Evolutionary conservation across 2,329 filamentous ascomycete species (phyloP), one percentile per base, ranked within the genome.

Genomic region (Gnomoniopsis sp.): DNA sequence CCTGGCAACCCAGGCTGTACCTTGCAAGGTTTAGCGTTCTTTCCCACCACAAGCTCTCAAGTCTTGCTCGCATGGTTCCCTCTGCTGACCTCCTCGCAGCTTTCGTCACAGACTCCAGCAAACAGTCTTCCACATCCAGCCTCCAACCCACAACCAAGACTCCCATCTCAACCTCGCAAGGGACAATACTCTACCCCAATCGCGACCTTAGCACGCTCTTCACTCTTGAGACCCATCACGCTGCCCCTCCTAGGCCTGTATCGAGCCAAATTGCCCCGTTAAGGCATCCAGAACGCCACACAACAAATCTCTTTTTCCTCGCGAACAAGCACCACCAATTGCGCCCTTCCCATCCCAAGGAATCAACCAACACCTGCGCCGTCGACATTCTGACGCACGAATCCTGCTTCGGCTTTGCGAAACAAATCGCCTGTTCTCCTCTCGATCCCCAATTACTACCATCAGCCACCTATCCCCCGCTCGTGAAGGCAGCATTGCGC

Each of bases 401-500:
- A 26, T 38, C 49, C 54, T 44, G 36, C 46, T 26, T 33, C 46
- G 33, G 49, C 55, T 38, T 34, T 38, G 48, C 55, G 48, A 53
- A 22, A 52, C 19, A 26, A 51, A 23, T 11, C 19, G 8, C 44
- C 44, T 15, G 2, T 12, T 15, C 17, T 17, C 21, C 33, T 21
- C 7, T 22, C 21, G 10, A 36, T 15, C 22, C 3, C 7, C 22
- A 23, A 3, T n/a, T 14, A 6, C n/a, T 17, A 17, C 41, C 23
- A n/a, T 36, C 34, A 12, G 21, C 47, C 30, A 33, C 12, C 48
- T 19, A 33, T 41, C 22, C 41, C 48, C 30, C 10, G 23, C 47
- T 15, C 33, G 47, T 34, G n/a, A 34, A 56, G 43, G n/a, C 50
- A 50, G 49, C 43, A 36, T 47, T 44, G 56, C 57, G 57, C 57